Base-by-base conservation (phyloP, 176 grass and related monocot genomes). In the Aegilops bicornis region DNA sequence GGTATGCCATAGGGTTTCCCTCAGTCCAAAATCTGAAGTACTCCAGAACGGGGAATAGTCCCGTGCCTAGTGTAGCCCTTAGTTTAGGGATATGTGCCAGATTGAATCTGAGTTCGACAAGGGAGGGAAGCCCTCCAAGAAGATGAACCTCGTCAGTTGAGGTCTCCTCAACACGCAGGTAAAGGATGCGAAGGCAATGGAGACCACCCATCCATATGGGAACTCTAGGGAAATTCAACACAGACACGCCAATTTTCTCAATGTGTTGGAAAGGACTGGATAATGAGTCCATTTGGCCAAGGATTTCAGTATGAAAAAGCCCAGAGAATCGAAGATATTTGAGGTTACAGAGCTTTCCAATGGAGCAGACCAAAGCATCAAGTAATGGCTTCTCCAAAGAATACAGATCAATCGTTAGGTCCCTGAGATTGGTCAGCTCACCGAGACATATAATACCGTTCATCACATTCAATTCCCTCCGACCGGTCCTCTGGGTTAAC, bases 221-320 rank as follows among this genome's bases (percentile, higher is more conserved):
- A 17, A 52, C 15, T 52, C 48, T n/a, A 52, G 1, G 16, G 7
- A 68, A 68, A 16, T 35, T 3, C 29, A 29, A 35, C 3, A 4
- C 0, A 0, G 0, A 0, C 30, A 8, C 2, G 0, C 0, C 0
- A 4, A 17, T 3, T 4, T 9, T 4, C 65, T 68, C 65, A 3
- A 68, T 68, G 19, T 35, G 65, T 4, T 68, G 16, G 8, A 68
- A 8, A 68, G 30, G 65, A 17, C 3, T 20, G 14, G 24, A 64
- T 64, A 64, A 64, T 29, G 23, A 64, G 10, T 0, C 4, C 62
- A 29, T 4, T 4, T 64, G 15, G 15, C 19, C 16, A 3, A 35
- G 13, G 14, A 50, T 14, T 50, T 3, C 0, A 2, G 0, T 5
- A 50, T 2, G 0, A n/a, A n/a, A n/a, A 17, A 0, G 1, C 47